These are phyloP conservation scores for Skeletonema tropicum DNA, from an alignment of 108 stramenopile species.

Conservation along the genomic window DNA sequence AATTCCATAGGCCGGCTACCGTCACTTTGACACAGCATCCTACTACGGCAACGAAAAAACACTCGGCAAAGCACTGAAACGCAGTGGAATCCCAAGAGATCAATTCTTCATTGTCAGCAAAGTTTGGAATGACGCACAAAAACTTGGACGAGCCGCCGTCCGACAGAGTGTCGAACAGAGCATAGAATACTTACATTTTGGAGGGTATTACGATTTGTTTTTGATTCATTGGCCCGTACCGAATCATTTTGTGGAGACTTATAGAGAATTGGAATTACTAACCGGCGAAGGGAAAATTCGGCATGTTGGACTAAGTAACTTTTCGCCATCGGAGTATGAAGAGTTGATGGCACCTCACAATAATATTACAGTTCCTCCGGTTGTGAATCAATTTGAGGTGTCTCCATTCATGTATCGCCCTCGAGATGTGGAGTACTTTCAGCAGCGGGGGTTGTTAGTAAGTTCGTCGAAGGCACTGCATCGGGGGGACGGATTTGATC, in stretches of 20 bases:
- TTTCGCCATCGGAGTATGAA: slow-evolving; percentile 31
- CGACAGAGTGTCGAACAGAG: slow-evolving; percentile 18
- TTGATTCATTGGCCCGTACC: slow-evolving; percentile 61
- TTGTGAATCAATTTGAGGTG: slow-evolving; percentile 57
- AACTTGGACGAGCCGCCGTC: slow-evolving; percentile 26
- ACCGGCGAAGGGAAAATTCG: slow-evolving; percentile 12
- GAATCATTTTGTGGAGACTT: slow-evolving; percentile 23
- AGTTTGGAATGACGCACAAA: slow-evolving; percentile 50
- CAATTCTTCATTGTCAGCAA: slow-evolving; percentile 52
- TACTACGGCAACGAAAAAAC: slow-evolving; percentile 59
- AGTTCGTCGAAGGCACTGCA: slow-evolving; percentile 53
- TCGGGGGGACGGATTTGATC: slow-evolving; percentile 25
- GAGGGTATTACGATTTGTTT: slow-evolving; percentile 46
- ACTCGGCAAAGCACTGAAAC: slow-evolving; percentile 43
- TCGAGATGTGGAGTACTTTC: slow-evolving; percentile 36
- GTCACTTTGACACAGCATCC: slow-evolving; percentile 58
- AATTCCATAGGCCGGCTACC: slow-evolving; percentile 23
- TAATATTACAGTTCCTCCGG: slow-evolving; percentile 1
- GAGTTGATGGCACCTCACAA: slow-evolving; percentile 19
- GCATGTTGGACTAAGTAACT: slow-evolving; percentile 31
- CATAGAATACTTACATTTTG: slow-evolving; percentile 20
- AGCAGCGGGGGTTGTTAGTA: slow-evolving; percentile 24
- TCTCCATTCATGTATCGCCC: slow-evolving; percentile 50
- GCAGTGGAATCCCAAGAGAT: slow-evolving; percentile 24
- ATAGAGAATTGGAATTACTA: slow-evolving; percentile 26